Evolutionary conservation across 768 basidiomycete genomes (phyloP).

Genomic region (Boletellus sp.): DNA sequence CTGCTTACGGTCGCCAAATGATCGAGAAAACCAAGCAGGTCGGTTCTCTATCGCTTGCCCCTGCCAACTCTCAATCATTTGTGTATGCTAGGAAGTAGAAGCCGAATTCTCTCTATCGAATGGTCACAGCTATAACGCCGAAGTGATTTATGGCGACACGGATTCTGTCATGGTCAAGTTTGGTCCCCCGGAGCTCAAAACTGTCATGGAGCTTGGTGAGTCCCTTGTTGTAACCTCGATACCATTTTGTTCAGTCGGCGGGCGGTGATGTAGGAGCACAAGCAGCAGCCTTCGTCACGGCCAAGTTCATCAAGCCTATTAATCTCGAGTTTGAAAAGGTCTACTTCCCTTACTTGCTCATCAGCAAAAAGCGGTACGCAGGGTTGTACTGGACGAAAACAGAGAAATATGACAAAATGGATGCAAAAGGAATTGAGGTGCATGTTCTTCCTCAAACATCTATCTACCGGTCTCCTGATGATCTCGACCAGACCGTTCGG

Average conservation of each 20-base stretch:
- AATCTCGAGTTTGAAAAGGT: constrained; percentile 99
- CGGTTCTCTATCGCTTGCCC: constrained; percentile 4
- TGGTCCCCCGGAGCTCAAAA: constrained; percentile 79
- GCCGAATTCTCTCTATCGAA: constrained; percentile 81
- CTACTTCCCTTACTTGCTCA: constrained; percentile 96
- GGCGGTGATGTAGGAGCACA: constrained; percentile 60
- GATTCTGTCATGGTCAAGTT: constrained; percentile 99
- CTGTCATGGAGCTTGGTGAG: constrained; percentile 88
- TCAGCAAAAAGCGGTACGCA: constrained; percentile 98
- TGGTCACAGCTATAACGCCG: constrained; percentile 81
- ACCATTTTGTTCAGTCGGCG: background rate
- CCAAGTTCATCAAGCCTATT: constrained; percentile 91
- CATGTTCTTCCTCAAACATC: constrained; percentile 14
- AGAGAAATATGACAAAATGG: constrained; percentile 99
- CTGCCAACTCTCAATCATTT: background rate
- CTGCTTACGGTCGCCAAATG: constrained; percentile 98
- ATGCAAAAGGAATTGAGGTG: constrained; percentile 98
- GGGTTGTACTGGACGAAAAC: constrained; percentile 96
- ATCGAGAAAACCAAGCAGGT: constrained; percentile 95
- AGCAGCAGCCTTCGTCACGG: constrained; percentile 88
- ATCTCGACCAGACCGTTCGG: constrained; percentile 74
- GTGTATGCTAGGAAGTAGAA: constrained; percentile 68
- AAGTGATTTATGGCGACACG: constrained; percentile 97
- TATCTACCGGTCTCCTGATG: background rate
- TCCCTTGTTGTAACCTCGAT: background rate